Percentiles rank a stretch among this genome's conserved stretches.
phyloP scores from a whole-genome alignment of 331 rosid species.

The Cydonia oblonga region DNA sequence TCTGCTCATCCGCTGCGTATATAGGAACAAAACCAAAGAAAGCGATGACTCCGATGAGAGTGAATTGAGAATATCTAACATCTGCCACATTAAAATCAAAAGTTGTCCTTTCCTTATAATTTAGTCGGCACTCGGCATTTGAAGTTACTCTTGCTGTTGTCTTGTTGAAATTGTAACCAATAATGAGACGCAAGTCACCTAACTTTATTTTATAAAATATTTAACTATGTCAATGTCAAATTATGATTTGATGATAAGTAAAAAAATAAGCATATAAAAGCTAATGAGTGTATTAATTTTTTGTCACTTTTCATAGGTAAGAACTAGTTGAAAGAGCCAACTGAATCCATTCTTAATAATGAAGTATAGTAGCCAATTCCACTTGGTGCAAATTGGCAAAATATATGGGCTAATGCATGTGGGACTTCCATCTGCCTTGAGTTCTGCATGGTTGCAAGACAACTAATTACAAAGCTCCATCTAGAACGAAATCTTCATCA shows the following conservation, averaged over 20 bases:
- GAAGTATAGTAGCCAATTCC: background rate
- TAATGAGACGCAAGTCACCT: background rate
- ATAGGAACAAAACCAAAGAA: background rate
- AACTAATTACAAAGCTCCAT: background rate
- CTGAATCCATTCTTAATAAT: background rate
- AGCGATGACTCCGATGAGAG: slow-evolving; percentile 1
- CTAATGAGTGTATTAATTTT: background rate
- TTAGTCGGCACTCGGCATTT: background rate
- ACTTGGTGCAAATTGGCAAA: background rate
- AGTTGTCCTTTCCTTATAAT: background rate
- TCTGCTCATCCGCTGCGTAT: background rate
- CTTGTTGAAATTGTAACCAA: background rate
- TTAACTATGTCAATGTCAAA: background rate
- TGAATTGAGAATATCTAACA: background rate
- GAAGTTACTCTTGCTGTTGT: background rate
- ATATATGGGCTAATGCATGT: background rate
- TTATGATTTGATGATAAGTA: background rate
- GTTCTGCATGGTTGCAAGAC: background rate
- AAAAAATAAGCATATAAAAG: background rate
- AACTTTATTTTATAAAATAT: too few relatives aligned
- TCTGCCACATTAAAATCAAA: background rate
- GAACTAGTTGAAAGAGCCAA: background rate
- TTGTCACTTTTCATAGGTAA: background rate
- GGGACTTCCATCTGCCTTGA: background rate
- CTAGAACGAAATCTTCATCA: background rate